Evolutionary conservation across 2,329 filamentous ascomycete species (phyloP).

Genomic region (Cyphellophora europaea): DNA sequence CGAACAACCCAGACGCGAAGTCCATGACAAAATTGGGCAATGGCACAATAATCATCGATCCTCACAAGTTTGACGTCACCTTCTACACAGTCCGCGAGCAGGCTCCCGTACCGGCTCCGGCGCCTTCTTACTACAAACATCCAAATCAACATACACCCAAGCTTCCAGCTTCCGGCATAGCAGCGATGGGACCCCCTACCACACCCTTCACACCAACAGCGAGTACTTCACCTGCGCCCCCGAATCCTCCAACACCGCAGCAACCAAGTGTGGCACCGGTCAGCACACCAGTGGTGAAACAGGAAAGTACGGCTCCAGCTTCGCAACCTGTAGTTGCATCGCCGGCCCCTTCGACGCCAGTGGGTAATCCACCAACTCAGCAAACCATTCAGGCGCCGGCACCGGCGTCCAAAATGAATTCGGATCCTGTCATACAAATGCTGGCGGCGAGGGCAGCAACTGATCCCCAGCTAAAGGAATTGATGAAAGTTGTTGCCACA

Average conservation of each 20-base stretch:
- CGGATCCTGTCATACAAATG: slow-evolving; percentile 44
- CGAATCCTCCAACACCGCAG: slow-evolving; percentile 19
- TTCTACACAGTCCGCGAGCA: slow-evolving; percentile 47
- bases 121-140: slow-evolving; percentile 13
- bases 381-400: slow-evolving; percentile 4
- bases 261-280: too few species aligned
- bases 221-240: slow-evolving; percentile 20
- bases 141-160: slow-evolving; percentile 14
- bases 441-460: slow-evolving; percentile 40
- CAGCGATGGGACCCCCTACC: slow-evolving; percentile 22
- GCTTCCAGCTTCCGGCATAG: slow-evolving; percentile 8
- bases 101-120: slow-evolving; percentile 26
- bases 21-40: slow-evolving; percentile 47
- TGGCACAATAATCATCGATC: slow-evolving; percentile 52
- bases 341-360: slow-evolving; percentile 2
- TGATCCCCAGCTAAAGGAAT: slow-evolving; percentile 38
- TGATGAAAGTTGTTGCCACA: slow-evolving; percentile 42
- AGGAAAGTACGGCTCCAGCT: slow-evolving; percentile 15
- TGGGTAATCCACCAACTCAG: slow-evolving; percentile 2
- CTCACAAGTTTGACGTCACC: slow-evolving; percentile 52
- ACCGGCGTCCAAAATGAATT: slow-evolving; percentile 26
- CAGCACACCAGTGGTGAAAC: too few species aligned
- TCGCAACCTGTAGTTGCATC: slow-evolving; percentile 11
- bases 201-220: slow-evolving; percentile 23
- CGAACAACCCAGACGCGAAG: slow-evolving; percentile 40